Evolutionary conservation across 192 early-diverging fungal genomes (phyloP).

Genomic region (Linnemannia elongata): DNA sequence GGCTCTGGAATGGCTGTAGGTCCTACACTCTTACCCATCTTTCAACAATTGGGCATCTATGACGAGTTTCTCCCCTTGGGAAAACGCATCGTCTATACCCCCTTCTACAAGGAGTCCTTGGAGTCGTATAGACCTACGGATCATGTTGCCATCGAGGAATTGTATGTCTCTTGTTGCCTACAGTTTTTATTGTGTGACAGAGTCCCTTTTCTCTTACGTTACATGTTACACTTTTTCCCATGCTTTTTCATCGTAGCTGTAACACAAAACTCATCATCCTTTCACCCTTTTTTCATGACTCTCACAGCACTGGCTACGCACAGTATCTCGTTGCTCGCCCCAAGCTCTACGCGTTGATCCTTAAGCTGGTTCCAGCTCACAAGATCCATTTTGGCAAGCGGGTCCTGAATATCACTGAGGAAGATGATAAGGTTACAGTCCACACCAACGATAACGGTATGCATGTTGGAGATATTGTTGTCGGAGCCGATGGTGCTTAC

Average conservation of each 20-base stretch:
- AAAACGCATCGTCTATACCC: background rate
- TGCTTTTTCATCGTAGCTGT: background rate
- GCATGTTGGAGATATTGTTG: constrained; percentile 33
- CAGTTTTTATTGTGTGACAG: background rate
- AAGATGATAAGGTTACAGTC: constrained; percentile 31
- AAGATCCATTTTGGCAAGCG: constrained; percentile 32
- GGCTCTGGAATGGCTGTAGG: background rate
- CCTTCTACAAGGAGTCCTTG: background rate
- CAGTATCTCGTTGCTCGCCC: constrained; percentile 14
- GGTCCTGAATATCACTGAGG: constrained; percentile 10
- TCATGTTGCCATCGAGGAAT: background rate
- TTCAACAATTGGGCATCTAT: background rate
- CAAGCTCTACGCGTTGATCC: constrained; percentile 14
- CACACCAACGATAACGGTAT: constrained; percentile 14
- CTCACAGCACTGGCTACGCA: background rate
- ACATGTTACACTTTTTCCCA: background rate
- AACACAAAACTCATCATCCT: background rate
- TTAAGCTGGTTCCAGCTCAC: background rate
- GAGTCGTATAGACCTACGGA: background rate
- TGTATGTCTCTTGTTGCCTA: background rate
- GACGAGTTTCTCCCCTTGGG: background rate
- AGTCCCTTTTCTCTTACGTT: background rate
- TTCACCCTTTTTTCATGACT: background rate
- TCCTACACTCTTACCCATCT: background rate
- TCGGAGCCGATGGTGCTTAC: constrained; percentile 49